Evolutionary conservation across 805 yeast genomes (phyloP), one percentile per base, ranked within the genome.

Genomic region (Pichia californica): DNA sequence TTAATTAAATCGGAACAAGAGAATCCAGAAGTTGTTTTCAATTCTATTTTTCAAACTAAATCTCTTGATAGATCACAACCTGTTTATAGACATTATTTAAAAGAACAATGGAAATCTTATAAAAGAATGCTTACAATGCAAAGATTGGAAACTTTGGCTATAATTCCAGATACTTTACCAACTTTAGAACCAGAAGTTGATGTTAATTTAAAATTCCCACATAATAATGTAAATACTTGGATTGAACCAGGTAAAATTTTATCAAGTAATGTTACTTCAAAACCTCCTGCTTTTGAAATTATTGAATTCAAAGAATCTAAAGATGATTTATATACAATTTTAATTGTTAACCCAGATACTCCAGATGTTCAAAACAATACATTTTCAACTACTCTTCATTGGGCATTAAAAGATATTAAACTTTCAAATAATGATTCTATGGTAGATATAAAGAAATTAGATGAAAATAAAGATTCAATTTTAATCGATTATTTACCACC

Each of bases 111-210:
- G 97, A 76, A 79, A 59, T 54, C 63, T 13, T 70, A 80, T 49
- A 81, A 77, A 35, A 77, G 78, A 63, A 83, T 88, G 86, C 59
- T 87, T 40, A 69, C 82, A 41, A 87, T 93, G 93, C 97, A 93
- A 68, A 79, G 98, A 68, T 65, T 93, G 42, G 99, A 93, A 66
- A 79, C 83, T 44, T 67, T 88, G 52, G 75, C 74, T 34, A 87
- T 87, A 34, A 85, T 93, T 46, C 99, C 99, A 14, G 99, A 93
- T 60, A 89, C 98, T 3, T 60, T 93, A 62, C 93, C 97, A 23
- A 88, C 97, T 2, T 64, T 93, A 45, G 81, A 75, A 9, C 98
- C 98, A 16, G 67, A 72, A 49, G 91, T 77, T 15, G 88, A 84
- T 41, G 85, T 91, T 6, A 70, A 76, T 36, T 57, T 93, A 36